A percentile compares a stretch with the other conserved stretches of the same genome.
These are phyloP conservation scores for Ustilago curta DNA, from an alignment of 1,284 basidiomycete genomes.

Conservation along the genomic window DNA sequence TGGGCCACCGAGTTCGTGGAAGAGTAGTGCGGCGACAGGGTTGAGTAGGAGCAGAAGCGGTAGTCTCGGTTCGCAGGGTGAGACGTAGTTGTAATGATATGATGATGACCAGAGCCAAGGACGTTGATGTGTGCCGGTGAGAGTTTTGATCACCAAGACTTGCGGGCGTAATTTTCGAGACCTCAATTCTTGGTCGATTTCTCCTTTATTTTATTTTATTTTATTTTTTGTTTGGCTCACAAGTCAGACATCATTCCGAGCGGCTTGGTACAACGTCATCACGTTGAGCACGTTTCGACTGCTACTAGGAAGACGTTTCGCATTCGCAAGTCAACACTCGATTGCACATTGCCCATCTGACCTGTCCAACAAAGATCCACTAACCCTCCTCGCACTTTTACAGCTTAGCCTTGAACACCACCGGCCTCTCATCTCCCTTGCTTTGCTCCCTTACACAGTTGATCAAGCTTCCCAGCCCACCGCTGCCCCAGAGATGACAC, in stretches of 20 bases:
- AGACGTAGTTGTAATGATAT: constrained; percentile 8
- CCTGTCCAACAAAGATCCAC: too few relatives aligned
- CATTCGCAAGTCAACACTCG: too few relatives aligned
- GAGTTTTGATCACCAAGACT: too few relatives aligned
- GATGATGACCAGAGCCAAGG: background rate
- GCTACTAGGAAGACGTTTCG: too few relatives aligned
- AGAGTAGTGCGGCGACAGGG: constrained; percentile 10
- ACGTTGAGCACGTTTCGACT: too few relatives aligned
- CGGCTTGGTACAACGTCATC: too few relatives aligned
- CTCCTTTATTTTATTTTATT: too few relatives aligned
- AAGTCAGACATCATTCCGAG: too few relatives aligned
- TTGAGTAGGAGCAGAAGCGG: constrained; percentile 85
- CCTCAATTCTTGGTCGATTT: background rate
- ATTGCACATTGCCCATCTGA: too few relatives aligned
- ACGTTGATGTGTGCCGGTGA: background rate
- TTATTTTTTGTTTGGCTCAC: too few relatives aligned
- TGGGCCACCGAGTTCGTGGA: constrained; percentile 47
- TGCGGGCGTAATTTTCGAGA: background rate
- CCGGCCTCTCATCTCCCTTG: constrained; percentile 8
- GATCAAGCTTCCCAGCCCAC: constrained; percentile 38
- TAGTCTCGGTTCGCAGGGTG: constrained; percentile 70
- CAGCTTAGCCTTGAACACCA: constrained; percentile 28
- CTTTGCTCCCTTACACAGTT: constrained; percentile 24
- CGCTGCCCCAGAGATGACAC: constrained; percentile 68
- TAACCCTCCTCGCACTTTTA: too few relatives aligned